Conservation (phyloP, 805 yeast genomes). For the Ogataea zsoltii region DNA sequence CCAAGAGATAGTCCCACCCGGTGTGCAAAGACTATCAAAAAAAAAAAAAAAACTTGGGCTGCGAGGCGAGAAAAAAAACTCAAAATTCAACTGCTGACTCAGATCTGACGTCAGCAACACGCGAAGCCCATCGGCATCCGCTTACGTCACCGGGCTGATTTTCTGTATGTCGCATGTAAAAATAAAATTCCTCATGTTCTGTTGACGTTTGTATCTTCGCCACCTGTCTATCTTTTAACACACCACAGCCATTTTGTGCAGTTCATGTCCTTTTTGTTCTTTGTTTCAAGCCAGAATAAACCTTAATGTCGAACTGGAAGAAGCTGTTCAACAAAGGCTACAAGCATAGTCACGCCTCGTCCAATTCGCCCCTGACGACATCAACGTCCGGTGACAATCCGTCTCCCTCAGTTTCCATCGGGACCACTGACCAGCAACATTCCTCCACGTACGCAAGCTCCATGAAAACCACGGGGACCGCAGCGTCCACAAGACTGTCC, state of each 20-base stretch:
- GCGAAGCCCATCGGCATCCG: not conserved
- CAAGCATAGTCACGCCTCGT: constrained; percentile 14
- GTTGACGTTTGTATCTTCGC: no score
- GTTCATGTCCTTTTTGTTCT: no score
- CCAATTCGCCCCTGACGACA: constrained; percentile 17
- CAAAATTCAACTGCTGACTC: not conserved
- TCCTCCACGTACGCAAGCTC: constrained; percentile 12
- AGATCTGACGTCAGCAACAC: not conserved
- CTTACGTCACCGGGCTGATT: not conserved
- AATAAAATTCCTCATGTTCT: no score
- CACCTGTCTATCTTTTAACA: no score
- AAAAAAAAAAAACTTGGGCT: not conserved
- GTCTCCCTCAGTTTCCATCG: constrained; percentile 12
- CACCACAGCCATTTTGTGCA: no score
- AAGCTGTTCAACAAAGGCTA: constrained; percentile 30
- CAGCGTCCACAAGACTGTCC: constrained; percentile 8
- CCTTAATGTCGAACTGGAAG: constrained; percentile 38
- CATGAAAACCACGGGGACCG: constrained; percentile 8
- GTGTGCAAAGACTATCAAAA: not conserved
- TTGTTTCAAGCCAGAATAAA: no score
- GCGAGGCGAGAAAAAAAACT: no score
- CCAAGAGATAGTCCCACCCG: no score
- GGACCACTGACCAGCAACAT: constrained; percentile 4
- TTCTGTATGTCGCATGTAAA: not conserved
- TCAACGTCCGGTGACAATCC: constrained; percentile 12